Conservation (phyloP, 441 rosid genomes). For the Metrosideros polymorpha region DNA sequence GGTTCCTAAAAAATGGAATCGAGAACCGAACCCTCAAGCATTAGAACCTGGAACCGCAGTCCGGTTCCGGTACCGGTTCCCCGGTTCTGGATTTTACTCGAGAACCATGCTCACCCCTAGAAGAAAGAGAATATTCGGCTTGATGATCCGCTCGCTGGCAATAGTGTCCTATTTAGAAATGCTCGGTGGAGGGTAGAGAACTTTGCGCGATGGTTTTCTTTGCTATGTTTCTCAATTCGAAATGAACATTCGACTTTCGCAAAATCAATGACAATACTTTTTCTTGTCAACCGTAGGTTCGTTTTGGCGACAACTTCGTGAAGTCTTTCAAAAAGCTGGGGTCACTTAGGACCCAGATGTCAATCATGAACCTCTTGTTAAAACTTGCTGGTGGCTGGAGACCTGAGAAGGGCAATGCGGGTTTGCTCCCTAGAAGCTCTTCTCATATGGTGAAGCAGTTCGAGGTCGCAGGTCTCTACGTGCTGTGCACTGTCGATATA, state of each 20-base stretch:
- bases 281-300: conserved; percentile 10
- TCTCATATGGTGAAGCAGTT: conserved; percentile 11
- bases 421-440: background rate
- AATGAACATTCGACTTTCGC: background rate
- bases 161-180: conserved; percentile 4
- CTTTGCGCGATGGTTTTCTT: background rate
- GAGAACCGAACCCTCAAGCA: too few species aligned
- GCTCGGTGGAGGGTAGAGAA: conserved; percentile 34
- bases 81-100: too few species aligned
- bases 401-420: background rate
- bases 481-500: conserved; percentile 26
- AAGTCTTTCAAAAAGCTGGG: conserved; percentile 9
- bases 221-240: background rate
- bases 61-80: too few species aligned
- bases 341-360: background rate
- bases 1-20: too few species aligned
- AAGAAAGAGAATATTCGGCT: conserved; percentile 11
- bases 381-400: conserved; percentile 35
- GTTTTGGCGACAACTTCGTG: conserved; percentile 21
- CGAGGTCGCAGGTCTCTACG: conserved; percentile 4
- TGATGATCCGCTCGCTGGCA: conserved; percentile 6
- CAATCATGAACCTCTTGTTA: conserved; percentile 1
- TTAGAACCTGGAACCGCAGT: too few species aligned
- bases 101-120: too few species aligned
- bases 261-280: background rate